Base-by-base conservation (phyloP, 345 rosid genomes). In the Murraya koenigii region DNA sequence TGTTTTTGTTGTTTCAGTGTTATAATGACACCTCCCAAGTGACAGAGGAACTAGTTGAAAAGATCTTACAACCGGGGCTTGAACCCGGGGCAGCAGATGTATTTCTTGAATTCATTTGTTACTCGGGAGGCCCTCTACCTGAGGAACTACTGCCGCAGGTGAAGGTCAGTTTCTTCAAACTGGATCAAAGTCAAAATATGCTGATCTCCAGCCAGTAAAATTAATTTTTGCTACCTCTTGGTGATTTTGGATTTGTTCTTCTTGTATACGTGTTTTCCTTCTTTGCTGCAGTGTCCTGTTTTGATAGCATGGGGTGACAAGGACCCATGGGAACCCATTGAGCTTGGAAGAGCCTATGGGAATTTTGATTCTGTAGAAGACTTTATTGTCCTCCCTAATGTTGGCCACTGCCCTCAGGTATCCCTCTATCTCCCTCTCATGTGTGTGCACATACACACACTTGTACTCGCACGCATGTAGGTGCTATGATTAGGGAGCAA, bases 321-420 rank as follows among this genome's bases (percentile, higher is more conserved):
- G 90, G 98, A 95, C 80, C 98, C 98, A 23, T 93, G 98, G 97
- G 97, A 95, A 73, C 93, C 91, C 23, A 86, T 95, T 15, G 87
- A 95, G 44, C 97, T 91, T 28, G 97, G 98, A 75, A 81, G 90
- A 84, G 90, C 72, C 6, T 92, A 88, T 55, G 79, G 78, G 71
- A 79, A 87, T 60, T 95, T 90, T 41, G 89, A 87, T 72, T 30
- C 89, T 3, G 96, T 93, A 0, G 94, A 92, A 80, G 98, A 95
- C 71, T 95, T 90, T 3, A 35, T 93, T 60, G 88, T 85, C 78
- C 91, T 92, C 28, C 97, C 93, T 64, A 81, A 92, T 44, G 93
- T 90, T 4, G 98, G 98, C 38, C 98, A 95, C 85, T 92, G 98
- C 80, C 98, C 99, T 80, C 98, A 92, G 97, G 98, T 94, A 58